A percentile compares a stretch with the other conserved stretches of the same genome.
Evolutionary conservation across 257 asterid genomes (phyloP).

Genomic region (Jaltomata sinuosa): DNA sequence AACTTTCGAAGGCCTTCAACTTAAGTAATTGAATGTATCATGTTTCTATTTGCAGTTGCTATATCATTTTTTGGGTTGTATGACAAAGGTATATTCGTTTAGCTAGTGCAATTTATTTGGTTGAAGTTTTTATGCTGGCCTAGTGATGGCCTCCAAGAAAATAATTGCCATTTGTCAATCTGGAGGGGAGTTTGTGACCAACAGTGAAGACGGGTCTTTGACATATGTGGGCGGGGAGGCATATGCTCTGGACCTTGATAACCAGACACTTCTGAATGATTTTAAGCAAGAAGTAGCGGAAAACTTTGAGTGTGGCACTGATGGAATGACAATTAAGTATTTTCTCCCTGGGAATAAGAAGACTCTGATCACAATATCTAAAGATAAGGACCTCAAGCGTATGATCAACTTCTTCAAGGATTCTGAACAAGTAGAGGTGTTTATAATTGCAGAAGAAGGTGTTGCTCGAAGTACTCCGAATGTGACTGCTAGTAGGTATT

Average conservation of each 20-base stretch:
- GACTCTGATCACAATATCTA: slow-evolving; percentile 85
- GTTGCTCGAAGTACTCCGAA: slow-evolving; percentile 45
- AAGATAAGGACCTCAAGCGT: slow-evolving; percentile 94
- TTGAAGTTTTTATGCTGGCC: neutral
- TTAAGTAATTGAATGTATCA: neutral
- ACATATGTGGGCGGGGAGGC: slow-evolving; percentile 89
- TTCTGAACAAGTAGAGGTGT: slow-evolving; percentile 91
- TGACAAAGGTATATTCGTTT: neutral
- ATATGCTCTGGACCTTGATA: slow-evolving; percentile 83
- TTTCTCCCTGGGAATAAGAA: slow-evolving; percentile 90
- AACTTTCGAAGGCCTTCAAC: neutral
- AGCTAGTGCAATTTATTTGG: neutral
- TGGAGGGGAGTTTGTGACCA: slow-evolving; percentile 82
- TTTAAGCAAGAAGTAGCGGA: slow-evolving; percentile 83
- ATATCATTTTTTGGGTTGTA: neutral
- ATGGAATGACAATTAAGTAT: slow-evolving; percentile 72
- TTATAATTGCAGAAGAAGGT: slow-evolving; percentile 63
- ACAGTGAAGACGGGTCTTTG: slow-evolving; percentile 75
- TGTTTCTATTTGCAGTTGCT: neutral
- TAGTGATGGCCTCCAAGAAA: slow-evolving; percentile 58
- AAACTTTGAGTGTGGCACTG: slow-evolving; percentile 55
- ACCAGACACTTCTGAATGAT: slow-evolving; percentile 67
- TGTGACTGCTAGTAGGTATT: slow-evolving; percentile 84
- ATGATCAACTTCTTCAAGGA: slow-evolving; percentile 93
- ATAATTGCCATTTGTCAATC: slow-evolving; percentile 91